A percentile compares a stretch with the other conserved stretches of the same genome.
These are phyloP conservation scores for Dryas octopetala DNA, from an alignment of 306 rosid genomes.

Conservation along the genomic window DNA sequence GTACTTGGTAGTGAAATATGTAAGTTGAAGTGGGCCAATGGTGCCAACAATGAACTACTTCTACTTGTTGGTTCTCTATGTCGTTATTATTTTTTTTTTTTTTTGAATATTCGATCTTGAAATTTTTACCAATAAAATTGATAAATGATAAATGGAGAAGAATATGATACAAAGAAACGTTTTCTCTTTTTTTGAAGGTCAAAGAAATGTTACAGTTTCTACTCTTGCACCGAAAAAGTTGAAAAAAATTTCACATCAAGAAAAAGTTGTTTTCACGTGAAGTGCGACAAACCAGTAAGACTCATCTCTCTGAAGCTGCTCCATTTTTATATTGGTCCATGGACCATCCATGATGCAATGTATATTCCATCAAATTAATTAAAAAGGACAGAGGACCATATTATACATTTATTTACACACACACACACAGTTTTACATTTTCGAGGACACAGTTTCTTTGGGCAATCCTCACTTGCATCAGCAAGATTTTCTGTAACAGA, in stretches of 20 bases:
- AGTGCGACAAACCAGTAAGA: slow-evolving; percentile 39
- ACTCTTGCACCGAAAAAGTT: not conserved
- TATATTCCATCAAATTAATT: slow-evolving; percentile 19
- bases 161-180: too few species aligned
- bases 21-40: not conserved
- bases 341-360: slow-evolving; percentile 45
- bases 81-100: too few species aligned
- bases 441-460: slow-evolving; percentile 35
- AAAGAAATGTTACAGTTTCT: not conserved
- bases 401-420: slow-evolving; percentile 16
- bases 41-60: not conserved
- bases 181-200: not conserved
- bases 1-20: not conserved
- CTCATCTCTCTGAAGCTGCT: slow-evolving; percentile 33
- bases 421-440: slow-evolving; percentile 21
- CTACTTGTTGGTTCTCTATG: too few species aligned
- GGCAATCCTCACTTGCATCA: slow-evolving; percentile 42
- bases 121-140: too few species aligned
- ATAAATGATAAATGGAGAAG: too few species aligned
- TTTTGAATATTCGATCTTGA: too few species aligned
- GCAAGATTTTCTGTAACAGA: slow-evolving; percentile 45
- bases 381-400: slow-evolving; percentile 26
- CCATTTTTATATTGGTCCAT: slow-evolving; percentile 33
- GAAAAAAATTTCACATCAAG: not conserved
- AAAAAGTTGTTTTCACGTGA: slow-evolving; percentile 44